These are phyloP conservation scores for Rhododendron mucronatum DNA, from an alignment of 148 eudicot species.

Conservation along the genomic window DNA sequence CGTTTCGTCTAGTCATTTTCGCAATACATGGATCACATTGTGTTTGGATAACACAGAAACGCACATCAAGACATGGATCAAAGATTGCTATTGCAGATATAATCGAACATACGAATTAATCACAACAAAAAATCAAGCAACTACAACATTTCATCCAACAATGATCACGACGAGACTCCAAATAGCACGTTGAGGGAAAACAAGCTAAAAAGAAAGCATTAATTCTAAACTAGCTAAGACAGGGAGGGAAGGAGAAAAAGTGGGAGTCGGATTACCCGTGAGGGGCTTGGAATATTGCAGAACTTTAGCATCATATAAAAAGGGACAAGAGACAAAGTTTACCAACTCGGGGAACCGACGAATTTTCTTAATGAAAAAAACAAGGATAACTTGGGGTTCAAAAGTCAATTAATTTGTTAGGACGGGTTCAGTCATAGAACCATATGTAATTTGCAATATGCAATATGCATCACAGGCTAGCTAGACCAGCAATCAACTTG, in stretches of 20 bases:
- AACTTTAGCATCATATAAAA: background rate
- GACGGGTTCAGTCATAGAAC: background rate
- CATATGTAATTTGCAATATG: background rate
- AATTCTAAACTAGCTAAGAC: background rate
- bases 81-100: background rate
- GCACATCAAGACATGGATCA: background rate
- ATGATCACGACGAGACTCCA: background rate
- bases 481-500: background rate
- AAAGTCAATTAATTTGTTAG: background rate
- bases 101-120: background rate
- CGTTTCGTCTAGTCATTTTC: background rate
- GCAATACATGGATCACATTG: background rate
- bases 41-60: background rate
- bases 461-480: background rate
- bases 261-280: background rate
- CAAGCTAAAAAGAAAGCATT: background rate
- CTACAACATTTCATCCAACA: background rate
- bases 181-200: background rate
- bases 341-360: background rate
- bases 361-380: background rate
- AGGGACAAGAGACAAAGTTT: background rate
- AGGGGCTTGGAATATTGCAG: background rate
- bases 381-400: background rate
- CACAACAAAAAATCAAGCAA: background rate
- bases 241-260: background rate